phyloP scores from a whole-genome alignment of 2,329 filamentous ascomycete species.

The Neonectria punicea region DNA sequence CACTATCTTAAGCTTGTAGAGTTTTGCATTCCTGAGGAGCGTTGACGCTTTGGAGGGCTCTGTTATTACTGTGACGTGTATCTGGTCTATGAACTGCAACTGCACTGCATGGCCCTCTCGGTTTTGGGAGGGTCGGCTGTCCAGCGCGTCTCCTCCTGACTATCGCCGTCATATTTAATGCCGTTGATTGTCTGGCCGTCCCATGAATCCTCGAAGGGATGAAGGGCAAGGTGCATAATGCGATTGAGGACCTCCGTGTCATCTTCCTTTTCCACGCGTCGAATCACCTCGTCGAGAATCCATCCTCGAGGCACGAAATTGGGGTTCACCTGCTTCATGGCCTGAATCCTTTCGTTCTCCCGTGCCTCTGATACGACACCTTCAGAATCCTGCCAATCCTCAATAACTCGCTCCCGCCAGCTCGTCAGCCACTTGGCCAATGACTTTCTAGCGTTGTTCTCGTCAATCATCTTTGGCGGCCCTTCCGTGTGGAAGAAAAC shows the following conservation, averaged over 20 bases:
- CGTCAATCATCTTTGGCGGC: conserved; percentile 65
- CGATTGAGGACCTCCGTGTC: conserved; percentile 82
- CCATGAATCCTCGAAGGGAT: conserved; percentile 88
- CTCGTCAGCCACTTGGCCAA: conserved; percentile 83
- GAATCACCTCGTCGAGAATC: conserved; percentile 94
- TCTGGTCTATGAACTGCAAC: conserved; percentile 80
- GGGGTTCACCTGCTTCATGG: conserved; percentile 90
- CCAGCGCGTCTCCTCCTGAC: conserved; percentile 82
- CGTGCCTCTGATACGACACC: conserved; percentile 48
- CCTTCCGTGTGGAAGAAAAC: conserved; percentile 86
- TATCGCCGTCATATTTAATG: conserved; percentile 65
- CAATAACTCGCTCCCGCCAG: conserved; percentile 76
- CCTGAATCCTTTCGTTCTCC: conserved; percentile 71
- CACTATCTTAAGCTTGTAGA: conserved; percentile 8
- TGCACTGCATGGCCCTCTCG: conserved; percentile 89
- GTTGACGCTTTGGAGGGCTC: background rate
- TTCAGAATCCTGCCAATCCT: conserved; percentile 76
- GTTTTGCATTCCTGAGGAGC: background rate
- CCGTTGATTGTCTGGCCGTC: conserved; percentile 60
- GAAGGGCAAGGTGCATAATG: conserved; percentile 83
- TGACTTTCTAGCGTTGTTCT: conserved; percentile 71
- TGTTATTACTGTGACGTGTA: conserved; percentile 2
- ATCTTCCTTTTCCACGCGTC: conserved; percentile 83
- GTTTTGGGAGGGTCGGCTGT: conserved; percentile 84
- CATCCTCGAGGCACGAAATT: conserved; percentile 92